Conservation (phyloP, 1,284 basidiomycete genomes). For the Cerrena zonata region DNA sequence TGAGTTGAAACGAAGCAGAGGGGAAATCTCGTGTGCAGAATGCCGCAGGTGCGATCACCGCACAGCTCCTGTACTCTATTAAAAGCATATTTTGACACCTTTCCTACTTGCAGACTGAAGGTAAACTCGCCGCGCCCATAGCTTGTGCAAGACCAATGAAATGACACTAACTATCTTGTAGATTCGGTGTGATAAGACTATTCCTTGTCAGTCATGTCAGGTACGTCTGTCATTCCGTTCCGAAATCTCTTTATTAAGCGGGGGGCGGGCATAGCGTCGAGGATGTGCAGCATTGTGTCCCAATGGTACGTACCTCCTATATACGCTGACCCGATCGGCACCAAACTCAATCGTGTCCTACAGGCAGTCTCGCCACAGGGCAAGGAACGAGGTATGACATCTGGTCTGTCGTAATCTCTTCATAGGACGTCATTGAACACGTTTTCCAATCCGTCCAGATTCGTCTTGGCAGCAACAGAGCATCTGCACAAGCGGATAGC, state of each 20-base stretch:
- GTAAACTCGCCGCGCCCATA: conserved; percentile 9
- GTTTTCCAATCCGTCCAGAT: no score
- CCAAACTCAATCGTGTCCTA: not conserved
- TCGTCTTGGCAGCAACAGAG: conserved; percentile 74
- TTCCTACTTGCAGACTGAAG: conserved; percentile 19
- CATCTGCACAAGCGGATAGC: conserved; percentile 67
- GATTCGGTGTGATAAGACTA: conserved; percentile 73
- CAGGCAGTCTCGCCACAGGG: conserved; percentile 37
- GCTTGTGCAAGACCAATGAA: conserved; percentile 11
- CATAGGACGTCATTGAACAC: not conserved
- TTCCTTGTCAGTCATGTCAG: conserved; percentile 66
- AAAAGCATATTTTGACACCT: conserved; percentile 11
- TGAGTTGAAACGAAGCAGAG: conserved; percentile 63
- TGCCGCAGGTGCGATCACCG: conserved; percentile 55
- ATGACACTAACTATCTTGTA: conserved; percentile 22
- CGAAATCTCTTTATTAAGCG: no score
- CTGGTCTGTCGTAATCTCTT: not conserved
- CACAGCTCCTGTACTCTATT: conserved; percentile 14
- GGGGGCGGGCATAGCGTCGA: conserved; percentile 42
- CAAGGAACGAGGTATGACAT: conserved; percentile 60
- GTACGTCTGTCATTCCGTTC: no score
- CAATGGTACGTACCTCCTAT: conserved; percentile 44
- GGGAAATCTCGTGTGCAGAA: conserved; percentile 67
- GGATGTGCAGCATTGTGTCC: conserved; percentile 68
- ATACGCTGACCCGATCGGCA: not conserved